Base-by-base conservation (phyloP, 192 early-diverging fungal species). In the Mortierella hygrophila region DNA sequence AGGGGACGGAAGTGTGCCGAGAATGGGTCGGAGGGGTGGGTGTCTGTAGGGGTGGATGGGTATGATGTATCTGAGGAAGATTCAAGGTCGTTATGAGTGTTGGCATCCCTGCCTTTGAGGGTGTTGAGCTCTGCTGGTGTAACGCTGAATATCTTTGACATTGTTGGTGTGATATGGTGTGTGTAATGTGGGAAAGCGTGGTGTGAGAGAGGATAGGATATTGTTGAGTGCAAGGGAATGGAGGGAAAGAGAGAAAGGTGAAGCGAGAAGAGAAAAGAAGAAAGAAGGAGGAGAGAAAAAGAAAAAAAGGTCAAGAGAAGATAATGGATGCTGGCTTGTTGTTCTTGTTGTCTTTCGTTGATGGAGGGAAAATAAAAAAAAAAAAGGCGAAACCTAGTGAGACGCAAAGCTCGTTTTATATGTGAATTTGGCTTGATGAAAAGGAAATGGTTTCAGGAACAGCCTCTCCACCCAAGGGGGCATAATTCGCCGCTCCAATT, bases 131-230 rank as follows among this genome's bases (percentile, higher is more conserved):
- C 71, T 72, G 44, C 9, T 41, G 71, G 71, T 26, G 71, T 46
- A 29, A 72, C 71, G 26, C 46, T 72, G n/a, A 72, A 72, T 8
- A 72, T 72, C 71, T 46, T 72, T 46, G 71, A 21, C 71, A 72
- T 72, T 4, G 7, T 46, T 0, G 13, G 11, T 41, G 44, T 38
- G 44, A 40, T 38, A n/a, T 26, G n/a, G 9, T 29, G 37, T 46
- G 44, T 46, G 23, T 52, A 2, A 16, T 20, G 49, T 3, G 49
- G 16, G 18, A 20, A 6, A 4, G 18, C 4, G 18, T 4, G 16
- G 49, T 1, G 35, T 1, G 35, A 35, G 35, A 35, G 35, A 35
- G 35, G 35, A 35, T 35, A 4, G 0, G 49, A 20, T 1, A 52
- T 52, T 4, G 18, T 52, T 5, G 18, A 52, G 16, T 20, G 49